Percentiles rank a stretch among this genome's conserved stretches.
phyloP scores from a whole-genome alignment of 2,329 filamentous ascomycete species.

The Lithohypha guttulata region DNA sequence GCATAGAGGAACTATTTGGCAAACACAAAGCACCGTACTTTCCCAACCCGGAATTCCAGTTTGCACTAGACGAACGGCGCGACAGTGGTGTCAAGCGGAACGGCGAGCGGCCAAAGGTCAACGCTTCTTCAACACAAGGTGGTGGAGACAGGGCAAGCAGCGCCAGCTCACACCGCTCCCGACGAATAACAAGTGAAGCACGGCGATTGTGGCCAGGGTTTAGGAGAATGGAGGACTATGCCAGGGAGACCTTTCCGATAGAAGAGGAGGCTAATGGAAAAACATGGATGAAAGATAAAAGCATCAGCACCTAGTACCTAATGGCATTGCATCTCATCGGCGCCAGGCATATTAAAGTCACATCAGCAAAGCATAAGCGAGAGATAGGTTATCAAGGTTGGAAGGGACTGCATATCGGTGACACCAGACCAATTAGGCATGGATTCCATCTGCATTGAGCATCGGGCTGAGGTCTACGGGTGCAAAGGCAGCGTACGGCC shows the following conservation, averaged over 20 bases:
- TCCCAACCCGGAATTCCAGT: slow-evolving; percentile 46
- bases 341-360: no score
- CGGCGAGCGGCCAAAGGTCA: slow-evolving; percentile 12
- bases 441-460: no score
- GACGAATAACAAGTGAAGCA: slow-evolving; percentile 60
- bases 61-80: slow-evolving; percentile 19
- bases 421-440: no score
- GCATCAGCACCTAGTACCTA: slow-evolving; percentile 18
- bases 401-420: no score
- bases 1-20: slow-evolving; percentile 50
- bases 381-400: no score
- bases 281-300: slow-evolving; percentile 69
- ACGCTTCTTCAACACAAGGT: not conserved
- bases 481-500: no score
- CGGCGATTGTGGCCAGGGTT: slow-evolving; percentile 84
- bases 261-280: slow-evolving; percentile 91
- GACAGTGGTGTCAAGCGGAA: slow-evolving; percentile 2
- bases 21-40: slow-evolving; percentile 52
- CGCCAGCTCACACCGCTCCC: slow-evolving; percentile 7
- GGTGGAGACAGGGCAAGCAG: slow-evolving; percentile 7
- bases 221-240: slow-evolving; percentile 85
- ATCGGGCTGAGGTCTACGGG: no score
- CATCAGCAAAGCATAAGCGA: no score
- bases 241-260: slow-evolving; percentile 81
- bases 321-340: no score